Conservation (phyloP, 768 basidiomycete species). For the Xerocomus brunneocitrinus region DNA sequence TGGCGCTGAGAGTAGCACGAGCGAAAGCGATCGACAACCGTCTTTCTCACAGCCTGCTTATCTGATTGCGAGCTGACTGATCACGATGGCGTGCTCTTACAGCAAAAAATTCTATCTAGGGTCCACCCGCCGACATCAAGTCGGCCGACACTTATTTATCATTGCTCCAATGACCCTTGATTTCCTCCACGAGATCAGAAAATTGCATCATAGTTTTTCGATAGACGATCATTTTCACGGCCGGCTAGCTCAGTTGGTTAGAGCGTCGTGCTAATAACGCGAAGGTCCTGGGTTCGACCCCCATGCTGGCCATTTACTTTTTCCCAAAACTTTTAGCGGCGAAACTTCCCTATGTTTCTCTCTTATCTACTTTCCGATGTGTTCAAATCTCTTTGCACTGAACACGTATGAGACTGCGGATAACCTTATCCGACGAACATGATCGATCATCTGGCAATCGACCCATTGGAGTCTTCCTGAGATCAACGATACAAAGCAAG, state of each 20-base stretch:
- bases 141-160: too few relatives aligned
- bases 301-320: slow-evolving; percentile 58
- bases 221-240: background rate
- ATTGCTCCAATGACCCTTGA: background rate
- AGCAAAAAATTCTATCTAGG: too few relatives aligned
- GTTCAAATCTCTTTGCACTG: too few relatives aligned
- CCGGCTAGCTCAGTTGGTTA: slow-evolving; percentile 34
- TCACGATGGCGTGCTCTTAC: background rate
- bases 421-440: too few relatives aligned
- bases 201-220: too few relatives aligned
- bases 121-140: too few relatives aligned
- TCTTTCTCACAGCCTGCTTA: background rate
- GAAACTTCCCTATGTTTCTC: too few relatives aligned
- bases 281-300: slow-evolving; percentile 81
- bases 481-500: too few relatives aligned
- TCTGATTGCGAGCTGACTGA: background rate
- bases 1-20: background rate
- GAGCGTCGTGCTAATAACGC: slow-evolving; percentile 43
- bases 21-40: background rate
- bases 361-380: too few relatives aligned
- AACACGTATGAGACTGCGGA: too few relatives aligned
- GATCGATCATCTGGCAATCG: too few relatives aligned
- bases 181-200: background rate
- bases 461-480: too few relatives aligned
- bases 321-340: background rate